Evolutionary conservation across 1,284 basidiomycete species (phyloP), one percentile per base, ranked within the genome.

Genomic region (Boletus sp.): DNA sequence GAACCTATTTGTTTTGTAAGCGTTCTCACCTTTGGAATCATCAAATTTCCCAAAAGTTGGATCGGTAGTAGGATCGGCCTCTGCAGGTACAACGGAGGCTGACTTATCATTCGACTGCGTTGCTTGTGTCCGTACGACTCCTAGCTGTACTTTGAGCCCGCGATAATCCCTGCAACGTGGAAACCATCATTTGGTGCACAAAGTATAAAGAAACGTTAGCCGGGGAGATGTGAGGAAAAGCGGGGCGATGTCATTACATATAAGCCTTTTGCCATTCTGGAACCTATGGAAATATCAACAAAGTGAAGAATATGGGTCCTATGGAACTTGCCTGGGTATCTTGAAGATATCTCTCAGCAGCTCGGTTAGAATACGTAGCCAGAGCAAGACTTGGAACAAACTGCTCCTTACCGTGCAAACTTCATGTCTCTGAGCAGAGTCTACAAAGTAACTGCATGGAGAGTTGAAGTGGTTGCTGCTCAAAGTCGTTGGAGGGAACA

Each of bases 251-350:
- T 54, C 71, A 83, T 59, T 64, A 91, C 90, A 92, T 89, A 72
- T 92, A 92, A 16, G 88, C 90, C 66, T 80, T 87, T 70, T 90
- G 89, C 90, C 90, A 93, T 76, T 93, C 90, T 2, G 90, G 86
- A 30, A 83, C 86, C 90, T 17, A 13, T 51, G 44, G 56, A 17
- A 0, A 8, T 38, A n/a, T 55, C 17, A 57, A 55, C 5, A 60
- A 21, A 51, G 59, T 31, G 54, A 35, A 35, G 6, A 35, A 31
- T 6, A 2, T n/a, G 27, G 48, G n/a, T n/a, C n/a, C n/a, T n/a
- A 33, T 43, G 25, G 7, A 3, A 68, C 76, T 28, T 64, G 86
- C 89, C 80, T 90, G 89, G 3, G 87, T 88, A 67, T 91, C 87
- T 64, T 87, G 79, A 5, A 91, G 77, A 71, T 91, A 90, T 70